Evolutionary conservation across 2,329 filamentous ascomycete genomes (phyloP).

Genomic region (Hawksworthiomyces lignivorus): DNA sequence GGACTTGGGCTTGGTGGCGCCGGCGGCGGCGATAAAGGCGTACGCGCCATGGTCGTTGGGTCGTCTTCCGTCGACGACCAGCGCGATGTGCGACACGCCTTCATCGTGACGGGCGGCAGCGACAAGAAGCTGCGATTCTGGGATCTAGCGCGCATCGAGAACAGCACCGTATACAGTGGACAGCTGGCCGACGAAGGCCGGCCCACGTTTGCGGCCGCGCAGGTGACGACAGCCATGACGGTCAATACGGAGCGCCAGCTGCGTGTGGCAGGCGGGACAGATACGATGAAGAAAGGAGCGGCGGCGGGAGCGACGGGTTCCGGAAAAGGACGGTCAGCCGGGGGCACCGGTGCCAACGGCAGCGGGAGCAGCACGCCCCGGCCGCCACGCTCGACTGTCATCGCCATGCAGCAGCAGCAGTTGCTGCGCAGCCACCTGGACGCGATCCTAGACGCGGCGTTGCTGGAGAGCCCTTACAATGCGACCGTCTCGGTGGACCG

Average conservation of each 20-base stretch:
- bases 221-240: conserved; percentile 55
- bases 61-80: conserved; percentile 36
- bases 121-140: conserved; percentile 92
- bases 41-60: conserved; percentile 67
- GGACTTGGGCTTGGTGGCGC: not conserved
- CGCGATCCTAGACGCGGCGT: conserved; percentile 76
- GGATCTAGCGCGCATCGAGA: conserved; percentile 74
- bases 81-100: conserved; percentile 67
- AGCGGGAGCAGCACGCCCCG: conserved; percentile 24
- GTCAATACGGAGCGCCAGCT: conserved; percentile 58
- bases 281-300: conserved; percentile 4
- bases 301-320: conserved; percentile 21
- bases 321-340: conserved; percentile 29
- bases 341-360: conserved; percentile 20
- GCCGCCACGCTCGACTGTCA: conserved; percentile 70
- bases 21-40: conserved; percentile 54
- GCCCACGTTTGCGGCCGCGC: conserved; percentile 62
- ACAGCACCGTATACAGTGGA: conserved; percentile 74
- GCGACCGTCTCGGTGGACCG: conserved; percentile 91
- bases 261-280: conserved; percentile 21
- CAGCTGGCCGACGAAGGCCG: conserved; percentile 60
- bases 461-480: conserved; percentile 81
- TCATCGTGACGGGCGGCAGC: conserved; percentile 78
- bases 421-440: conserved; percentile 82
- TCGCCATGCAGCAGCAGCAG: conserved; percentile 80